Conservation (phyloP, 768 basidiomycete genomes). For the Fistulinella prunicolor region DNA sequence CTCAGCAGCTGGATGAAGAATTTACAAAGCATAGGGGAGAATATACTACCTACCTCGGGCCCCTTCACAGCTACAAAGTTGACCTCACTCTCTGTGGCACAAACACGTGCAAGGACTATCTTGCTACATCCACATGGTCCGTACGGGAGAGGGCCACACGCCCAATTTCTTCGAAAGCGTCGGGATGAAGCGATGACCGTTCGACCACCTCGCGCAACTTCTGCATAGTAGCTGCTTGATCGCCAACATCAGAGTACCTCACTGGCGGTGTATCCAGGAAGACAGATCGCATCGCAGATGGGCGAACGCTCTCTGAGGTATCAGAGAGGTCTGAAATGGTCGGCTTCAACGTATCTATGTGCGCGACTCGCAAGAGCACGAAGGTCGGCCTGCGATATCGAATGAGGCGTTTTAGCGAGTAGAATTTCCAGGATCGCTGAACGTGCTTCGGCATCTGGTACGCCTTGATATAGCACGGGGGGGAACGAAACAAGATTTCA, state of each 20-base stretch:
- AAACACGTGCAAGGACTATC: constrained; percentile 87
- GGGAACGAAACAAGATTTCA: neutral
- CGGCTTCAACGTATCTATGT: constrained; percentile 97
- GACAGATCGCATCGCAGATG: constrained; percentile 92
- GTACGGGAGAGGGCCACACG: constrained; percentile 82
- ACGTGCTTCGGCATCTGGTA: constrained; percentile 86
- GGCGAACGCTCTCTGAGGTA: constrained; percentile 77
- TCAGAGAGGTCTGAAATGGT: constrained; percentile 65
- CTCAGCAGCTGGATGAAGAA: constrained; percentile 68
- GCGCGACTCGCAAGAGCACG: constrained; percentile 68
- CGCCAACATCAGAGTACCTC: constrained; percentile 86
- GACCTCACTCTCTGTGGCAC: constrained; percentile 90
- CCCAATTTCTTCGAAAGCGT: constrained; percentile 86
- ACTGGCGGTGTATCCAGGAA: constrained; percentile 85
- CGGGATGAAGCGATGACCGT: constrained; percentile 89
- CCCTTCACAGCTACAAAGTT: constrained; percentile 98
- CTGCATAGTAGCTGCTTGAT: constrained; percentile 76
- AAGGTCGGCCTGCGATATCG: constrained; percentile 59
- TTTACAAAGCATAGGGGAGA: neutral
- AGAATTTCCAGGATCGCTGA: constrained; percentile 85
- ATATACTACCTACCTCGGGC: constrained; percentile 67
- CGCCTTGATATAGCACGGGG: constrained; percentile 51
- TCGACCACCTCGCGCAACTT: constrained; percentile 90
- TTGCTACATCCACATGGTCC: constrained; percentile 98
- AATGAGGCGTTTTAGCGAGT: constrained; percentile 76